Evolutionary conservation across 2,329 filamentous ascomycete genomes (phyloP).

Genomic region (Fusarium sp.): DNA sequence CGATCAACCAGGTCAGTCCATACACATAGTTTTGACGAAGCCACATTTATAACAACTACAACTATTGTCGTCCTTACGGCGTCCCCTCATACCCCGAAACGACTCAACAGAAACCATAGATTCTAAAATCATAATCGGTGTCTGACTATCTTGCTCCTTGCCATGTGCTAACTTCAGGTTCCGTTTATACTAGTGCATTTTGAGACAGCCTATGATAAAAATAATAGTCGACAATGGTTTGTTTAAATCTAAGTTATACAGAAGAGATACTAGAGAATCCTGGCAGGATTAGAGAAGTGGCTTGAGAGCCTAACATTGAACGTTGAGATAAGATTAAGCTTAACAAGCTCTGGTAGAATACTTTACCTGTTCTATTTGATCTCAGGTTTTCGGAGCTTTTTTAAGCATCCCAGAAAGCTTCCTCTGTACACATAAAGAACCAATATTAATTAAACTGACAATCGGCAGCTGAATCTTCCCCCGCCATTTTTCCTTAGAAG

Average conservation of each 20-base stretch:
- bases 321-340: background rate
- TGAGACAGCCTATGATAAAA: background rate
- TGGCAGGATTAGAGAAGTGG: background rate
- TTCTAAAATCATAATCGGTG: rapidly evolving
- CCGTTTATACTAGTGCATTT: background rate
- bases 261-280: background rate
- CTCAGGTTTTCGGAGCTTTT: background rate
- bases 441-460: background rate
- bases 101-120: too few species aligned
- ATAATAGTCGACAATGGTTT: background rate
- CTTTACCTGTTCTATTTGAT: background rate
- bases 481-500: background rate
- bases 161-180: background rate
- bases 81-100: background rate
- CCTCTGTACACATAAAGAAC: background rate
- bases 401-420: background rate
- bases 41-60: background rate
- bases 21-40: too few species aligned
- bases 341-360: background rate
- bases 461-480: background rate
- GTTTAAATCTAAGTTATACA: background rate
- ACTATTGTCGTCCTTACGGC: background rate
- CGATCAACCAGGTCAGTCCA: background rate
- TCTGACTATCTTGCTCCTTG: background rate
- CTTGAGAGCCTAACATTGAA: background rate